Percentiles rank a stretch among this genome's conserved stretches.
Conservation (phyloP, 1,139 yeast genomes). For the Debaryomyces coudertii region DNA sequence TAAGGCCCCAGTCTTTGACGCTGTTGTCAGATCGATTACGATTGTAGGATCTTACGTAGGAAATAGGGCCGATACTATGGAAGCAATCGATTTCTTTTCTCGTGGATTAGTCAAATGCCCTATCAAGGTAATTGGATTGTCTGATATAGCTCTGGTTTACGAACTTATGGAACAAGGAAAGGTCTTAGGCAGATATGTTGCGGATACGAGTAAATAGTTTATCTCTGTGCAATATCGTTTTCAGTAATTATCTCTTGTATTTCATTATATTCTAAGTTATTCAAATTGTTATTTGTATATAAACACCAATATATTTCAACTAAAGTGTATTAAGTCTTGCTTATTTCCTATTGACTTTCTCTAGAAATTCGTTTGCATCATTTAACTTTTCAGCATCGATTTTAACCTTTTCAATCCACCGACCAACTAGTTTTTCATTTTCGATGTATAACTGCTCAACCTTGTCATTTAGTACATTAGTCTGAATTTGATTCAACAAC, state of each 20-base stretch:
- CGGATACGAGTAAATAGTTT: constrained; percentile 61
- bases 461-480: constrained; percentile 54
- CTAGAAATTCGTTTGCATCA: constrained; percentile 48
- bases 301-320: neutral
- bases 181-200: constrained; percentile 76
- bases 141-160: constrained; percentile 64
- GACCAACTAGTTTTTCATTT: constrained; percentile 53
- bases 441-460: constrained; percentile 31
- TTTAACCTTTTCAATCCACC: constrained; percentile 64
- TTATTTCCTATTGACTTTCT: constrained; percentile 5
- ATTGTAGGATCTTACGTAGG: constrained; percentile 79
- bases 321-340: constrained; percentile 11
- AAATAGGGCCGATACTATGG: constrained; percentile 77
- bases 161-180: constrained; percentile 71
- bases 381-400: constrained; percentile 64
- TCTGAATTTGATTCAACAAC: constrained; percentile 69
- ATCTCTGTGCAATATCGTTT: neutral
- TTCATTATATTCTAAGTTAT: neutral
- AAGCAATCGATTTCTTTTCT: constrained; percentile 71
- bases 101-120: constrained; percentile 74
- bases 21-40: constrained; percentile 65
- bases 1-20: constrained; percentile 62
- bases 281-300: neutral
- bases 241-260: neutral
- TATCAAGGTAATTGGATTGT: constrained; percentile 68